phyloP scores from a whole-genome alignment of 2,329 filamentous ascomycete genomes.

The Alternaria novae-zelandiae region DNA sequence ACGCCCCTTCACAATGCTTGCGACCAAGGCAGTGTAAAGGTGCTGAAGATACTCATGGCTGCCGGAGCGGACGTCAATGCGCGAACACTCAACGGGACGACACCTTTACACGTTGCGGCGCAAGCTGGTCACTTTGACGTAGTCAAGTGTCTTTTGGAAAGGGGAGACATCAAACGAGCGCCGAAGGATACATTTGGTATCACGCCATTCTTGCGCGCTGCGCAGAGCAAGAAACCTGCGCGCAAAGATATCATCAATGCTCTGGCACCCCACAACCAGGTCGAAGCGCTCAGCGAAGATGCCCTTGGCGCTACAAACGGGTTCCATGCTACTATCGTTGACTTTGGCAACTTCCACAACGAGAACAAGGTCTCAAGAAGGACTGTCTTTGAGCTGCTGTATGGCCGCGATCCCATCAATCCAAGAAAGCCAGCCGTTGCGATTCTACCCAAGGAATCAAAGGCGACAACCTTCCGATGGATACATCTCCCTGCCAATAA shows the following conservation, averaged over 20 bases:
- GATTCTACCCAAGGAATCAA: constrained; percentile 50
- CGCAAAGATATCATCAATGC: constrained; percentile 51
- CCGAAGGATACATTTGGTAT: constrained; percentile 54
- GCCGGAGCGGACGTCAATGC: constrained; percentile 45
- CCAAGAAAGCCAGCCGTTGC: constrained; percentile 43
- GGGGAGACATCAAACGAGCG: constrained; percentile 45
- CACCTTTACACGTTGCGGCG: constrained; percentile 48
- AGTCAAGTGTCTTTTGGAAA: constrained; percentile 46
- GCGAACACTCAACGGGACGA: constrained; percentile 43
- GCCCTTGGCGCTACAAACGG: constrained; percentile 45
- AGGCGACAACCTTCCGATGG: constrained; percentile 53
- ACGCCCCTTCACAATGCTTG: constrained; percentile 46
- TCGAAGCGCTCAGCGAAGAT: constrained; percentile 45
- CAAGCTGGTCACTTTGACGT: constrained; percentile 44
- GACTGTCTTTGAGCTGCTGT: constrained; percentile 46
- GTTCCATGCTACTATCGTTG: constrained; percentile 49
- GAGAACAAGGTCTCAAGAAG: constrained; percentile 42
- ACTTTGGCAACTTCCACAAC: constrained; percentile 48
- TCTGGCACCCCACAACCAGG: constrained; percentile 50
- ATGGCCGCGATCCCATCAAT: constrained; percentile 42
- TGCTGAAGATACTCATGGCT: constrained; percentile 38
- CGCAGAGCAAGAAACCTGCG: constrained; percentile 41
- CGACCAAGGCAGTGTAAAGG: constrained; percentile 39
- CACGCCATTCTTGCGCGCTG: constrained; percentile 53
- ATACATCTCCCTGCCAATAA: constrained; percentile 58